phyloP scores from a whole-genome alignment of 345 rosid species.

The Rubroshorea leprosula region DNA sequence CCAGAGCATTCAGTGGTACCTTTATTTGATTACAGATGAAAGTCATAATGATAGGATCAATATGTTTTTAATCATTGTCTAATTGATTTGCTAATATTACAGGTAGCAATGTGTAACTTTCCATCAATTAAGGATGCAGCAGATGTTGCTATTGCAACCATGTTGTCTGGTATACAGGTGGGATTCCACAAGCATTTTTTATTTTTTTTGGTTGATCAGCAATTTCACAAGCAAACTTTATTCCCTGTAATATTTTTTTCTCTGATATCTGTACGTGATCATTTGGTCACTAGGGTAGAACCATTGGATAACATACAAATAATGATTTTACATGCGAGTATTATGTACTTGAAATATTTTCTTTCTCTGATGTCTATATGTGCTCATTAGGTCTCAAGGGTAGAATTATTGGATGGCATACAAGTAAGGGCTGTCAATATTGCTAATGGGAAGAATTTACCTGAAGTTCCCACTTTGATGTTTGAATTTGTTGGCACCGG shows the following conservation, averaged over 20 bases:
- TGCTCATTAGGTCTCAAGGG: conserved; percentile 65
- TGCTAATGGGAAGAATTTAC: conserved; percentile 78
- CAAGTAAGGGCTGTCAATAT: conserved; percentile 75
- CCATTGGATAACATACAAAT: too few species aligned
- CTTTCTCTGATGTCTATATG: not conserved
- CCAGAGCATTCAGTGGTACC: conserved; percentile 89
- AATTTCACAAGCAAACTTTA: too few species aligned
- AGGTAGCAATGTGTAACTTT: conserved; percentile 96
- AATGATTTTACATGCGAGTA: too few species aligned
- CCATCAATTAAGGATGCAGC: conserved; percentile 94
- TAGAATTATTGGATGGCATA: conserved; percentile 88
- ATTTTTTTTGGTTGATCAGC: too few species aligned
- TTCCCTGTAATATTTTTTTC: too few species aligned
- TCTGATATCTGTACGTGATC: too few species aligned
- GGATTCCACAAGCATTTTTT: conserved; percentile 14
- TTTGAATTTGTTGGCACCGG: conserved; percentile 93
- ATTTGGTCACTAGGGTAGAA: too few species aligned
- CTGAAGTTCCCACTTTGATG: conserved; percentile 85
- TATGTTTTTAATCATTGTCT: not conserved
- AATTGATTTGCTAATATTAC: conserved; percentile 19
- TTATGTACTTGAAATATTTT: not conserved
- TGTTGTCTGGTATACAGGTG: conserved; percentile 90
- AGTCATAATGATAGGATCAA: not conserved
- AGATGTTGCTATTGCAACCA: conserved; percentile 86
- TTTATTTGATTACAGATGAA: not conserved